Evolutionary conservation across 2,329 filamentous ascomycete species (phyloP), one percentile per base, ranked within the genome.

Genomic region (Fusarium keratoplasticum): DNA sequence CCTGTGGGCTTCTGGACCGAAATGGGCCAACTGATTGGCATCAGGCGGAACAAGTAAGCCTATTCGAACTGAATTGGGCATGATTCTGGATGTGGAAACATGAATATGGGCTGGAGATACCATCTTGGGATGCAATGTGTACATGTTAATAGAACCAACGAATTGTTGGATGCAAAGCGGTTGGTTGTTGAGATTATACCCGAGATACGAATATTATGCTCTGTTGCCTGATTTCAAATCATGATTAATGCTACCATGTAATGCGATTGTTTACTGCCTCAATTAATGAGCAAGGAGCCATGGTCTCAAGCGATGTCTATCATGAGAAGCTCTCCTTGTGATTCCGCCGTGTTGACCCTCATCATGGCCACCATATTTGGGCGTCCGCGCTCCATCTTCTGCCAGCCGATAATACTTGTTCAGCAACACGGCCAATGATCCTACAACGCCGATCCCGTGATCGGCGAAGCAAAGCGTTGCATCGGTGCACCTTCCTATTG

Each of bases 1-100:
- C 85, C 88, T 0, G 79, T 86, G n/a, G 84, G 87, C 6, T 90
- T 90, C 82, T 90, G 89, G 88, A 81, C 78, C 16, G 89, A 90
- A 74, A 84, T 90, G 75, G 71, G 81, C n/a, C 54, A 71, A 57
- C 18, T 78, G 11, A 10, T 78, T 27, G 71, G 77, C 18, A 63
- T 78, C 18, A 33, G 61, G 55, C 58, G 65, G 31, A 76, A 67
- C 3, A 60, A 62, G 36, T 52, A 29, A 11, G 18, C 25, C 64
- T 38, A 54, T 16, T 65, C 42, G 13, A 67, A 70, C 50, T 69
- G 71, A 31, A 40, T 14, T 6, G n/a, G 52, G 35, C 14, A 27
- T 22, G 22, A 16, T 55, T 36, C 36, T 16, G 50, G 27, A 35
- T 36, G 25, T 55, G 40, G 25, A 35, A n/a, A 40, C 44, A n/a